Evolutionary conservation across 192 early-diverging fungal species (phyloP).

Genomic region (Chytriomyces sp.): DNA sequence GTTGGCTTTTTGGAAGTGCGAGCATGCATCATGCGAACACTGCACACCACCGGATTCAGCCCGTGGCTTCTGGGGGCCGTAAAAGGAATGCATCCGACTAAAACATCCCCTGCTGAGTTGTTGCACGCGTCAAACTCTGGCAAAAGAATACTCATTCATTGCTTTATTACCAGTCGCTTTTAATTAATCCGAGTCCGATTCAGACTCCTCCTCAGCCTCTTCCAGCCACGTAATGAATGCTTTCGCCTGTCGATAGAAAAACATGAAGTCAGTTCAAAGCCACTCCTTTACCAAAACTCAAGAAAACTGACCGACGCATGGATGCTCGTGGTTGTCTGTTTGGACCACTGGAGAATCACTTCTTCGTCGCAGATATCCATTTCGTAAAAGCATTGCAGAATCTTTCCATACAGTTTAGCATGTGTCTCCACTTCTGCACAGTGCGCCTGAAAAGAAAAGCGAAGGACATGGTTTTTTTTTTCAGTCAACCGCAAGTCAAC

Average conservation of each 20-base stretch:
- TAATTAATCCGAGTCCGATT: conserved; percentile 46
- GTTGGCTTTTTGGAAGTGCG: too few relatives aligned
- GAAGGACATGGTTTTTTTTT: not conserved
- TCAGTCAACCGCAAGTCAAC: not conserved
- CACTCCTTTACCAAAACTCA: not conserved
- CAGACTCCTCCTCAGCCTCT: conserved; percentile 74
- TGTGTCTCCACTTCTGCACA: conserved; percentile 42
- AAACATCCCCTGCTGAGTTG: too few relatives aligned
- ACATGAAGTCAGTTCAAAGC: not conserved
- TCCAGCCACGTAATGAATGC: conserved; percentile 73
- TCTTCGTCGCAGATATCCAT: conserved; percentile 84
- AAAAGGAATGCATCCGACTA: too few relatives aligned
- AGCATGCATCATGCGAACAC: too few relatives aligned
- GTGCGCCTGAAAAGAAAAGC: conserved; percentile 39
- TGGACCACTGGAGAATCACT: conserved; percentile 77
- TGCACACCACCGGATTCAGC: too few relatives aligned
- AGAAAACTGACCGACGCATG: conserved; percentile 58
- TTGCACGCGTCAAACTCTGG: too few relatives aligned
- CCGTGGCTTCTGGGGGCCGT: too few relatives aligned
- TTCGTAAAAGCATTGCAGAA: conserved; percentile 75
- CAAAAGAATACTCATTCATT: too few relatives aligned
- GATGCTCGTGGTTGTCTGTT: conserved; percentile 56
- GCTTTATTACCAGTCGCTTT: not conserved
- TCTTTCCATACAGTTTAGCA: conserved; percentile 61
- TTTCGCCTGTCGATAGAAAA: conserved; percentile 27